These are phyloP conservation scores for Aspergillus asperescens DNA, from an alignment of 495 filamentous ascomycete genomes.

Conservation along the genomic window DNA sequence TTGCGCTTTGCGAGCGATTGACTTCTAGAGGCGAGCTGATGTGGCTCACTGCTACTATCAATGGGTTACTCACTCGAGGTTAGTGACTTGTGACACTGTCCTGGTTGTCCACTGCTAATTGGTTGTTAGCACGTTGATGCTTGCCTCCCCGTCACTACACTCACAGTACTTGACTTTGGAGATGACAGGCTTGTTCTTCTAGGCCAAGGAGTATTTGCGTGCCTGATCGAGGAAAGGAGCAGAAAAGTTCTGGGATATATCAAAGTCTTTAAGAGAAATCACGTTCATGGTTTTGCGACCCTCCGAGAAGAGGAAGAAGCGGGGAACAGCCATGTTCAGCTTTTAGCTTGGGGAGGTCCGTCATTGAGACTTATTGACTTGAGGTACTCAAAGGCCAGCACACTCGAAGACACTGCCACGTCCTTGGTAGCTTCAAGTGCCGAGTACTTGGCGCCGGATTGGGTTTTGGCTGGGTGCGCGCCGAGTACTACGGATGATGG, in stretches of 20 bases:
- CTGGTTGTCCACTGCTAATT: constrained; percentile 19
- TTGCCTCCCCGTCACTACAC: constrained; percentile 42
- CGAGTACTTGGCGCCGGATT: constrained; percentile 57
- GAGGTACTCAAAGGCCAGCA: constrained; percentile 16
- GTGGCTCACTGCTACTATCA: constrained; percentile 15
- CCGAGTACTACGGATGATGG: constrained; percentile 17
- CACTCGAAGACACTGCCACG: constrained; percentile 4
- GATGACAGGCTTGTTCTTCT: constrained; percentile 29
- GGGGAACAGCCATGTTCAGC: constrained; percentile 28
- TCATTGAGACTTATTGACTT: constrained; percentile 59
- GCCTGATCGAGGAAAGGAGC: constrained; percentile 32
- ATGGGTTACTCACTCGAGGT: constrained; percentile 39
- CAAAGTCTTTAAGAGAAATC: constrained; percentile 36
- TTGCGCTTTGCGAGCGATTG: constrained; percentile 7
- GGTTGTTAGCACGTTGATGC: constrained; percentile 39
- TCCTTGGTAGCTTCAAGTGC: constrained; percentile 25
- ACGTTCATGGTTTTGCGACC: constrained; percentile 39
- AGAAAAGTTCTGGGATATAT: constrained; percentile 29
- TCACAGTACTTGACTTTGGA: constrained; percentile 29
- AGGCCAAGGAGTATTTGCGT: constrained; percentile 40
- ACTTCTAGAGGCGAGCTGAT: constrained; percentile 12
- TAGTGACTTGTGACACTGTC: constrained; percentile 10
- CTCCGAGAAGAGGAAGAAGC: constrained; percentile 18
- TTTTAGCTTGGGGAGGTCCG: constrained; percentile 72
- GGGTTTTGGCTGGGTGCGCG: constrained; percentile 71